Percentiles rank a stretch among this genome's conserved stretches.
Evolutionary conservation across 1,284 basidiomycete species (phyloP).

Genomic region (Cystobasidium slooffiae): DNA sequence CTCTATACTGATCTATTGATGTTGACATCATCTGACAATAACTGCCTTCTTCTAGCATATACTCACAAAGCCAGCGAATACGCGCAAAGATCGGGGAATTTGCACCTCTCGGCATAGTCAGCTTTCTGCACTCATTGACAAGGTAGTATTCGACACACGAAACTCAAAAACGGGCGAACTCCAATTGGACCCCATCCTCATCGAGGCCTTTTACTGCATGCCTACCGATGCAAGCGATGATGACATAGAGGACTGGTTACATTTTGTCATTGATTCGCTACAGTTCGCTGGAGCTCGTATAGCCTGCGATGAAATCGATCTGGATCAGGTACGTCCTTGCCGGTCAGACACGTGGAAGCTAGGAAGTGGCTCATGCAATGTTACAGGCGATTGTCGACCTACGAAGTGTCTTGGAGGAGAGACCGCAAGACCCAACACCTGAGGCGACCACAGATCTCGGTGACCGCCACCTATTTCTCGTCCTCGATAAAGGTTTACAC

Average conservation of each 20-base stretch:
- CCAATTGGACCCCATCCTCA: conserved; percentile 68
- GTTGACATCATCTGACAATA: too few species aligned
- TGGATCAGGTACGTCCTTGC: conserved; percentile 69
- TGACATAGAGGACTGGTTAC: conserved; percentile 91
- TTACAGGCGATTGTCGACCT: not conserved
- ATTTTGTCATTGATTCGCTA: conserved; percentile 91
- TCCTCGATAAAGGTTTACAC: conserved; percentile 88
- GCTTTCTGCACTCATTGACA: conserved; percentile 5
- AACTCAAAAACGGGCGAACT: conserved; percentile 65
- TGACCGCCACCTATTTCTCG: conserved; percentile 76
- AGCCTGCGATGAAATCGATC: conserved; percentile 88
- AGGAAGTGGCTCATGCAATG: not conserved
- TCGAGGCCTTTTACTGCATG: conserved; percentile 85
- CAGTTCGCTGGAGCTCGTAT: conserved; percentile 89
- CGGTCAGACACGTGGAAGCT: not conserved
- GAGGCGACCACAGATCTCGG: conserved; percentile 31
- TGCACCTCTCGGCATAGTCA: conserved; percentile 33
- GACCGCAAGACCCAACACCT: conserved; percentile 46
- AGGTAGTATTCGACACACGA: conserved; percentile 61
- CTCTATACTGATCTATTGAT: too few species aligned
- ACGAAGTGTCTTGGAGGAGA: conserved; percentile 53
- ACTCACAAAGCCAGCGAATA: too few species aligned
- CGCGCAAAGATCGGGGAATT: too few species aligned
- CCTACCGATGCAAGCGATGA: conserved; percentile 83
- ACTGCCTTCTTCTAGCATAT: too few species aligned